Base-by-base conservation (phyloP, 1,139 yeast species). In the Candida buenavistaensis region DNA sequence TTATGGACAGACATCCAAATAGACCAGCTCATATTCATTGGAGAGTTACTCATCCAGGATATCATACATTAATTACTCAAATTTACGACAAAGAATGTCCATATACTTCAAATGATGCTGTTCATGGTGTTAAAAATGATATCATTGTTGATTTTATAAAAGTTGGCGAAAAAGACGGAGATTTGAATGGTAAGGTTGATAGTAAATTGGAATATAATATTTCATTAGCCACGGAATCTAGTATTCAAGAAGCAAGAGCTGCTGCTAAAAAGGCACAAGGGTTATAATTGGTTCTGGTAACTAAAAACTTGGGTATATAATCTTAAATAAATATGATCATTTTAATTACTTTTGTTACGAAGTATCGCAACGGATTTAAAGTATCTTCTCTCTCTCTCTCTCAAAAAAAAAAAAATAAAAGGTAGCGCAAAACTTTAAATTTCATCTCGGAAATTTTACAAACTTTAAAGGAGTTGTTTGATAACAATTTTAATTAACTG, bases 71-170 rank as follows among this genome's bases (percentile, higher is more conserved):
- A 37, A 46, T 57, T 28, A 57, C 62, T 12, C 62, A 57, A 38
- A 55, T 55, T 25, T 57, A 56, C 35, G 44, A 55, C 34, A 29
- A 53, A 14, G 46, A 46, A 20, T 54, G 57, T 34, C 47, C 49
- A 12, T 55, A 55, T 23, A 47, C 51, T 21, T 40, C 46, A 28
- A 54, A 57, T 33, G 62, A 57, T 38, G 41, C 59, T 11, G 63
- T 57, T 10, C 57, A 58, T 45, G 64, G 62, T 7, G 64, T 59
- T 33, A 59, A 59, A 45, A 54, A 51, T 12, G 59, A 56, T 33
- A 51, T 57, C 28, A 43, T 59, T 32, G 55, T 59, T 29, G 48
- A 52, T 22, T 55, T 59, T 40, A 38, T 38, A 23, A 36, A 35
- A 29, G 19, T 35, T 17, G 30, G 14, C n/a, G 12, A 30, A n/a